Conservation (phyloP, 305 asterid genomes). For the Ruellia speciosa region DNA sequence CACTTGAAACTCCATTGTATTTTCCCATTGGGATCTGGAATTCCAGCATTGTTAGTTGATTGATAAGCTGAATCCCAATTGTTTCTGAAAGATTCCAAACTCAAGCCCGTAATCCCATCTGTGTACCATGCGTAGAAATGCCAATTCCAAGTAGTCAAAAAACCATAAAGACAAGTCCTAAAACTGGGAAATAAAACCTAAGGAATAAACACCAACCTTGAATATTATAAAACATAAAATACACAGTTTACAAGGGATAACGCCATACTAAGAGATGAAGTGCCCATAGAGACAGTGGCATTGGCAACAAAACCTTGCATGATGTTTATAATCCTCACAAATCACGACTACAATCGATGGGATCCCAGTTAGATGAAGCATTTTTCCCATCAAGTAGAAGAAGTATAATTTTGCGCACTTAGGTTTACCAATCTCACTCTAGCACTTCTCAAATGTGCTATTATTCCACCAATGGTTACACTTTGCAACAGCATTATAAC, state of each 20-base stretch:
- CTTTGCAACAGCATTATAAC: too few species aligned
- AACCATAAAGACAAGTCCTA: not conserved
- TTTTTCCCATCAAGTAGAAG: slow-evolving; percentile 1
- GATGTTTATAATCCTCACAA: too few species aligned
- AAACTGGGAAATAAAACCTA: not conserved
- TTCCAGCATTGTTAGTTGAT: slow-evolving; percentile 87
- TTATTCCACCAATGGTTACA: too few species aligned
- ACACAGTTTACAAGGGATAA: not conserved
- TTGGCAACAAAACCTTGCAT: too few species aligned
- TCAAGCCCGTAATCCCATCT: slow-evolving; percentile 93
- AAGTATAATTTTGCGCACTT: too few species aligned
- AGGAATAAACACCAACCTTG: too few species aligned
- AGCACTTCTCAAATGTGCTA: too few species aligned
- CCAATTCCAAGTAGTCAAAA: slow-evolving; percentile 16
- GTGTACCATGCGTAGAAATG: slow-evolving; percentile 40
- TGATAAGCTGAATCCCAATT: slow-evolving; percentile 83
- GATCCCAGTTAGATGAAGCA: slow-evolving; percentile 3
- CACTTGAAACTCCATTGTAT: slow-evolving; percentile 87
- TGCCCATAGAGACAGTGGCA: too few species aligned
- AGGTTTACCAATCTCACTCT: too few species aligned
- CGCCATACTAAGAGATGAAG: too few species aligned
- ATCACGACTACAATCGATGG: too few species aligned
- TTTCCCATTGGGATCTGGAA: slow-evolving; percentile 83
- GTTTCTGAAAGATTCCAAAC: slow-evolving; percentile 56
- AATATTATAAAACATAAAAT: not conserved